These are phyloP conservation scores for Gossypium turneri DNA, from an alignment of 345 rosid species.

Conservation along the genomic window DNA sequence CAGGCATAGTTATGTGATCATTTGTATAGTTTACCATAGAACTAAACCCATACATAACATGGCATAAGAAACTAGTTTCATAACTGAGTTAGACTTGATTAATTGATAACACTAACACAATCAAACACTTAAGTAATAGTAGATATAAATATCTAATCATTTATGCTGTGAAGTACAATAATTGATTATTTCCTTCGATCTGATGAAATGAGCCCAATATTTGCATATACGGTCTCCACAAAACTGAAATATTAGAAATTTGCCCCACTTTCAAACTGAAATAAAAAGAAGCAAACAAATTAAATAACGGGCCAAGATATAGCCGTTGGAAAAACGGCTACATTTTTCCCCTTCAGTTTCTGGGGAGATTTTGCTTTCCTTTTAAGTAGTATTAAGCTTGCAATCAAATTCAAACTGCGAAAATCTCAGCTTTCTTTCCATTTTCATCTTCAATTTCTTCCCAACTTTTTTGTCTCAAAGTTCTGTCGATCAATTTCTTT, in stretches of 20 bases:
- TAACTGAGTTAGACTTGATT: too few relatives aligned
- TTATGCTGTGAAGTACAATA: background rate
- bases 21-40: too few relatives aligned
- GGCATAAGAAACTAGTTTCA: too few relatives aligned
- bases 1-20: too few relatives aligned
- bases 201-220: background rate
- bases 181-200: background rate
- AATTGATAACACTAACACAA: too few relatives aligned
- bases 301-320: background rate
- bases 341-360: background rate
- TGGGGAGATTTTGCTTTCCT: background rate
- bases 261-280: background rate
- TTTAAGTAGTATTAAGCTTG: background rate
- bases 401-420: constrained; percentile 3
- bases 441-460: background rate
- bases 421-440: constrained; percentile 7
- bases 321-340: constrained; percentile 22
- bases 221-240: background rate
- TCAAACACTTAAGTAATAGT: too few relatives aligned
- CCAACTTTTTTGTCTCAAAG: background rate
- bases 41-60: too few relatives aligned
- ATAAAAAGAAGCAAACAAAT: background rate
- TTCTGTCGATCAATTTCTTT: background rate
- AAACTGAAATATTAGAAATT: background rate
- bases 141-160: too few relatives aligned